Evolutionary conservation across 1,284 basidiomycete species (phyloP), one percentile per base, ranked within the genome.

Genomic region (Naganishia sp.): DNA sequence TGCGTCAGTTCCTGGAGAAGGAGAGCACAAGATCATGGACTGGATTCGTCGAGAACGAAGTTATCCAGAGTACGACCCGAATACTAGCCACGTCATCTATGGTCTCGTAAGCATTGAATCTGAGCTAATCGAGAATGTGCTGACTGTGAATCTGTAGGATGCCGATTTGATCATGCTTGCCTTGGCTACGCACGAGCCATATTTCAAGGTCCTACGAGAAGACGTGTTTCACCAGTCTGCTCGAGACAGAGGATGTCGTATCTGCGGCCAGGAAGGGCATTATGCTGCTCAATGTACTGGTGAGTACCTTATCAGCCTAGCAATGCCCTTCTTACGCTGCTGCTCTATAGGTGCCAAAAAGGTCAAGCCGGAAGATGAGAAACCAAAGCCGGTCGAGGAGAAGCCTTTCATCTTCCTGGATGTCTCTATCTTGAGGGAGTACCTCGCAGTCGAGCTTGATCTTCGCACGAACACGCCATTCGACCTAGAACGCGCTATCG

Each of bases 11-110:
- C 59, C 59, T 15, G 59, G 59, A 71, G 96, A 99, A 81, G 96
- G 96, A 76, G 96, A 99, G 79, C 96, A 99, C 82, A 99, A 99
- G 83, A 98, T 99, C 72, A 98, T 99, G 92, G 96, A 99, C 76
- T 97, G 87, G 79, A 96, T 99, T 71, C 85, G 96, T 67, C 85
- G 94, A 55, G 94, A 97, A 75, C 86, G 96, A 56, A 84, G 85
- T 55, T 90, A 96, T 75, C 85, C 87, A 42, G 88, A 88, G 13
- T 90, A 98, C 81, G 90, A 99, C 79, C 89, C 96, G 36, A 99
- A 99, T 77, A 98, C 93, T 3, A 84, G 85, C 52, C 96, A 99
- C 78, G 94, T 97, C 70, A 98, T 99, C 72, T 99, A 99, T 81
- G 96, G 96, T 72, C 82, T 99, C 75, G 90, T 92, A 75, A 69